Evolutionary conservation across 192 early-diverging fungal genomes (phyloP), one percentile per base, ranked within the genome.

Genomic region (Mortierella claussenii): DNA sequence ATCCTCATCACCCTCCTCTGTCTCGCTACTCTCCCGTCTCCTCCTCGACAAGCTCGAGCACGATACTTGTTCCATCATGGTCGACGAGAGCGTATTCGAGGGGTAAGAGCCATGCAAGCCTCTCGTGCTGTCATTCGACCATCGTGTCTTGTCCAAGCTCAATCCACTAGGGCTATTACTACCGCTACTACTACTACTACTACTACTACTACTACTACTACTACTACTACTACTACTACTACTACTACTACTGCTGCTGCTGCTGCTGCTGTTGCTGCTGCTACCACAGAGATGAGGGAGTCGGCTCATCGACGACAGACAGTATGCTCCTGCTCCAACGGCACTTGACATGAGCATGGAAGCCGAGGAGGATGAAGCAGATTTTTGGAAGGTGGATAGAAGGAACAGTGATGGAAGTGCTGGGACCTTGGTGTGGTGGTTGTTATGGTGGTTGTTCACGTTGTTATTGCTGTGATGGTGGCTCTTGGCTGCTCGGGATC

Each of bases 91-190:
- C 20, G 47, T 37, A 24, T 15, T 63, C 20, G 34, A 13, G 43
- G 40, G 42, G 2, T 31, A 37, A 20, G 48, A 17, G 9, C 52
- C 69, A 10, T 71, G 31, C 6, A 63, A 26, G 23, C 45, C 60
- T 2, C 53, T 51, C 10, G 60, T 57, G 46, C 69, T 71, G 21
- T 71, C 69, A 43, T 63, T 56, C 7, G 69, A 71, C 60, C 59
- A 63, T 34, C 69, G 32, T 9, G 60, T 51, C 33, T 61, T 69
- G 15, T 61, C 59, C 18, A 55, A 36, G 12, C 27, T 44, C 24
- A 23, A 18, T 15, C 0, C 55, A 30, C 12, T 27, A 13, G 31
- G 3, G 9, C 30, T 1, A 42, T 43, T 6, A 1, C 11, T 21
- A 24, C 2, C 9, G n/a, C 3, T 15, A 26, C n/a, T n/a, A 17